Evolutionary conservation across 208 protist genomes (phyloP), one percentile per base, ranked within the genome.

Genomic region (Leishmania major): DNA sequence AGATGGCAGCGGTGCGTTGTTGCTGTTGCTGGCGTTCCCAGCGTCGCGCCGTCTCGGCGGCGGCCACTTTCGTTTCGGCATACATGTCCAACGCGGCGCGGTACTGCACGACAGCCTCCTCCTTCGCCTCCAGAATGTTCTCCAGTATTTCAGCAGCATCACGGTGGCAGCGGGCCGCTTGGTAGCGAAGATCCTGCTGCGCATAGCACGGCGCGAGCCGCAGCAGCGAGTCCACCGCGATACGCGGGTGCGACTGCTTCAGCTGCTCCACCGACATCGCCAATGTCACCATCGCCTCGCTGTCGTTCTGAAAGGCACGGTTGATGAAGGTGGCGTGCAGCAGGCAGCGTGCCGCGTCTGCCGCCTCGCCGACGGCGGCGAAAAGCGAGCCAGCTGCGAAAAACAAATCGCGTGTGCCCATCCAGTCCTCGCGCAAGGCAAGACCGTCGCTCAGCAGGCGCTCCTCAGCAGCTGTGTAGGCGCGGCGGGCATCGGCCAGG

Each of bases 241-340:
- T 81, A 40, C 59, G 75, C 1, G 93, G 93, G 40, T 94, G 88
- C 76, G 87, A 76, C 1, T 88, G 31, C 85, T 92, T 89, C 5
- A 95, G 72, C 74, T 88, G 89, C 17, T 96, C 90, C 10, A 88
- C 92, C 1, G 91, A 83, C 60, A 93, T 81, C 13, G 74, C 84
- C 19, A 95, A 51, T 64, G 89, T 88, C 17, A 57, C 80, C 31
- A 85, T 73, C 11, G 87, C 89, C 80, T 95, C 92, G 59, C 91
- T 85, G 28, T 96, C 87, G 70, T 88, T 86, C 75, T 79, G 74
- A 40, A 95, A 93, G 40, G 89, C 88, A 28, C 89, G 88, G 75
- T 91, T 92, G 79, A 96, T 95, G 75, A 93, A 88, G 62, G 92
- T 87, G 40, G 93, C 93, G 73, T 93, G 84, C 15, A 95, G 85